phyloP scores from a whole-genome alignment of 306 rosid genomes.

The Medicago lupulina region DNA sequence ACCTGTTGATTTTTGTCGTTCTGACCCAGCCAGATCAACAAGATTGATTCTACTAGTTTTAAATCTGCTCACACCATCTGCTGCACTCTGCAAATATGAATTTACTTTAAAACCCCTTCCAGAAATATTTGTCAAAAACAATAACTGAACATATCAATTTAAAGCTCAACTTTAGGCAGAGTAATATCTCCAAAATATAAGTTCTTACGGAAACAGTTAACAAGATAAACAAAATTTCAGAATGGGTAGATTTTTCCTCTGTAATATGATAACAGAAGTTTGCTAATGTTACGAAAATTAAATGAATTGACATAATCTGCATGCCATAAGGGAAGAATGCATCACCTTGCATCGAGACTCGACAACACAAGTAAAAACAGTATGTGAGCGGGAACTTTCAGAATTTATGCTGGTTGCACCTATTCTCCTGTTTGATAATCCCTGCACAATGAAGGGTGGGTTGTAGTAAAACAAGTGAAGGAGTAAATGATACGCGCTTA shows the following conservation, averaged over 20 bases:
- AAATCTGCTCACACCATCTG: constrained; percentile 83
- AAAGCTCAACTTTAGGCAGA: constrained; percentile 21
- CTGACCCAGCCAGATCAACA: constrained; percentile 99
- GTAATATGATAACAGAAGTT: constrained; percentile 3
- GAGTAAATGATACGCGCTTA: neutral
- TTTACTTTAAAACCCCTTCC: constrained; percentile 43
- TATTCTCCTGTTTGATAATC: constrained; percentile 88
- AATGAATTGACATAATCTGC: constrained; percentile 20
- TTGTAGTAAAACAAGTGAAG: neutral
- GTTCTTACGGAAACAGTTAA: constrained; percentile 12
- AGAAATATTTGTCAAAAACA: constrained; percentile 23
- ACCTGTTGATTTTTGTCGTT: constrained; percentile 87
- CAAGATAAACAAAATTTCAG: neutral
- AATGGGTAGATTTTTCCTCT: constrained; percentile 16
- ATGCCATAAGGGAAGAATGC: constrained; percentile 27
- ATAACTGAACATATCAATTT: constrained; percentile 27
- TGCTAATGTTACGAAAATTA: neutral
- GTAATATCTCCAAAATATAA: constrained; percentile 32
- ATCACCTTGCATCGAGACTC: constrained; percentile 95
- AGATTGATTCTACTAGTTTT: constrained; percentile 98
- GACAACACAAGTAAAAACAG: constrained; percentile 96
- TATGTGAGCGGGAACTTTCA: constrained; percentile 99
- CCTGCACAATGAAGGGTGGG: constrained; percentile 61
- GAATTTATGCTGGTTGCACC: constrained; percentile 97
- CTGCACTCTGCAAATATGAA: constrained; percentile 64